phyloP scores from a whole-genome alignment of 1,284 basidiomycete genomes.

The Microbotryum scabiosae region DNA sequence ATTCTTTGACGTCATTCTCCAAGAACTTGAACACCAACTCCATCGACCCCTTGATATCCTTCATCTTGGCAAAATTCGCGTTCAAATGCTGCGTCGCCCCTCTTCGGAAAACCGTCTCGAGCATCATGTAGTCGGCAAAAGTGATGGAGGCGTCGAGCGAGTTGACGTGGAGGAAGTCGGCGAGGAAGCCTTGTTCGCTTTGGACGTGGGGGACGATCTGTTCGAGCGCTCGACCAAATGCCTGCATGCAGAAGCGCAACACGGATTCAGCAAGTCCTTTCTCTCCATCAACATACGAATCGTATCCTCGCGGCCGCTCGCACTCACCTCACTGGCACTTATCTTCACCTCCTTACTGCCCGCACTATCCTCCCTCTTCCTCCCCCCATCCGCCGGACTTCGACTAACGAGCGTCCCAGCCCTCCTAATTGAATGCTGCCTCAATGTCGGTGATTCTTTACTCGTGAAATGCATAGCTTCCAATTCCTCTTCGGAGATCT shows the following conservation, averaged over 20 bases:
- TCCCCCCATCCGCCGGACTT: conserved; percentile 35
- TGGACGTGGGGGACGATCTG: conserved; percentile 69
- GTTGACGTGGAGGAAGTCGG: conserved; percentile 78
- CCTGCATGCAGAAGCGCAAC: conserved; percentile 48
- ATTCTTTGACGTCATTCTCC: conserved; percentile 68
- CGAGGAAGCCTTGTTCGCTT: conserved; percentile 78
- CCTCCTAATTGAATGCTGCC: conserved; percentile 44
- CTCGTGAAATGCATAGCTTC: conserved; percentile 49
- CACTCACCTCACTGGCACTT: conserved; percentile 57
- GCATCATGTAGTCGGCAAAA: conserved; percentile 89
- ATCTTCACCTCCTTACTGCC: conserved; percentile 49
- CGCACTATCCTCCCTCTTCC: conserved; percentile 42
- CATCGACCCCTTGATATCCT: conserved; percentile 77
- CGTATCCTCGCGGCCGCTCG: not conserved
- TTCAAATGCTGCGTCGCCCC: conserved; percentile 59
- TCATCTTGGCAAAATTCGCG: conserved; percentile 54
- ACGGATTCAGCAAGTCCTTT: no score
- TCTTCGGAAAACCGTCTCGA: conserved; percentile 88
- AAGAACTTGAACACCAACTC: conserved; percentile 94
- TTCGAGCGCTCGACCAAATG: conserved; percentile 63
- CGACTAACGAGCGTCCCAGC: conserved; percentile 36
- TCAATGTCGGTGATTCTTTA: conserved; percentile 17
- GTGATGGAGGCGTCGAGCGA: conserved; percentile 70
- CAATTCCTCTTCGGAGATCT: conserved; percentile 58
- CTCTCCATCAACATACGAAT: no score